phyloP scores from a whole-genome alignment of 805 yeast genomes.

The Ogataea philodendri region DNA sequence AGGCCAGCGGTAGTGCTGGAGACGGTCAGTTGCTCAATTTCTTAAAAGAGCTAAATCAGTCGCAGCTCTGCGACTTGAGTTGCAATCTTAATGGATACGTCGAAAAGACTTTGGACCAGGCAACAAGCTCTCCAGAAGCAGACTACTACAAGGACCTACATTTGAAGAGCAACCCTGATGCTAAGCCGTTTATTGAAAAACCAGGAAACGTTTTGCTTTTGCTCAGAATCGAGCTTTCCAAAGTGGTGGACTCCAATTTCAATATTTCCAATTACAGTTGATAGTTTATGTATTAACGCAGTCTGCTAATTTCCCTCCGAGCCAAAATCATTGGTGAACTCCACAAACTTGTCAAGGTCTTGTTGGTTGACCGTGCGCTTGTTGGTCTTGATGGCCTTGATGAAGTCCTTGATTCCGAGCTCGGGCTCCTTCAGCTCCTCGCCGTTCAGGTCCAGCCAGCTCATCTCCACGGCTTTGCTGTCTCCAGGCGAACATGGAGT shows the following conservation, averaged over 20 bases:
- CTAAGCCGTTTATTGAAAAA: constrained; percentile 61
- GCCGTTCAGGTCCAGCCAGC: constrained; percentile 89
- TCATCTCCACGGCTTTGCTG: constrained; percentile 76
- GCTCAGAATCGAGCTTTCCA: constrained; percentile 63
- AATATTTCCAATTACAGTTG: constrained; percentile 40
- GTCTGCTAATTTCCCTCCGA: constrained; percentile 81
- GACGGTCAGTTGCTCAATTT: constrained; percentile 47
- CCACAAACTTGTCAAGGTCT: constrained; percentile 78
- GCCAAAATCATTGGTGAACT: constrained; percentile 93
- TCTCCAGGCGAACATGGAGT: constrained; percentile 99
- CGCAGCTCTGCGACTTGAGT: constrained; percentile 74
- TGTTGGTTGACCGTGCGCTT: constrained; percentile 91
- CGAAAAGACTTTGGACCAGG: constrained; percentile 51
- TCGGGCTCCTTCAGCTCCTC: constrained; percentile 90
- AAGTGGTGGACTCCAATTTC: constrained; percentile 76
- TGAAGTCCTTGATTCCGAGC: constrained; percentile 84
- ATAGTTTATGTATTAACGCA: neutral
- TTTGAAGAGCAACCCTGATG: constrained; percentile 63
- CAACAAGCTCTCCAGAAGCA: constrained; percentile 45
- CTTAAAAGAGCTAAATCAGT: constrained; percentile 73
- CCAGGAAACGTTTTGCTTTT: constrained; percentile 65
- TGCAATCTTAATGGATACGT: constrained; percentile 72
- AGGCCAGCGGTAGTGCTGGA: constrained; percentile 17
- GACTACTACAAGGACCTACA: constrained; percentile 61
- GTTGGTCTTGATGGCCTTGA: constrained; percentile 85